phyloP scores from a whole-genome alignment of 345 rosid species.

The Lepidium africanum region DNA sequence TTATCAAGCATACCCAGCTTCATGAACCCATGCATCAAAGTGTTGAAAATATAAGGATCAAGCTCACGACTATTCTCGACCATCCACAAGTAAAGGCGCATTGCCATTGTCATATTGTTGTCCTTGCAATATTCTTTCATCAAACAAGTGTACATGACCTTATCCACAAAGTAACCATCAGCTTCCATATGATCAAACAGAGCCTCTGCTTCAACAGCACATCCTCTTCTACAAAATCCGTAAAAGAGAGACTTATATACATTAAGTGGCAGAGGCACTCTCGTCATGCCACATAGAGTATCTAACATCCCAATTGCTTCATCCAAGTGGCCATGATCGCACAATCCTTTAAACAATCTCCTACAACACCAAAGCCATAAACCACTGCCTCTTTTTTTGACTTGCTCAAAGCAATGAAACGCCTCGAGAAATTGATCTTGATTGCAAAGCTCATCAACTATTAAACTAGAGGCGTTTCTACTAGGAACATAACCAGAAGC shows the following conservation, averaged over 20 bases:
- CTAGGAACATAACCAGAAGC: conserved; percentile 28
- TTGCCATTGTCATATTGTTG: conserved; percentile 54
- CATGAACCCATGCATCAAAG: conserved; percentile 53
- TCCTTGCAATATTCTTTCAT: conserved; percentile 45
- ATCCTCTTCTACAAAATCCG: conserved; percentile 50
- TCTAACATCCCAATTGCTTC: conserved; percentile 47
- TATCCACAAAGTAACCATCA: conserved; percentile 45
- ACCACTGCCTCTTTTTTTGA: conserved; percentile 22
- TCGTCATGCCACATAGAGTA: conserved; percentile 35
- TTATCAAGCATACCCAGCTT: conserved; percentile 45
- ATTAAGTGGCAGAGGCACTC: conserved; percentile 34
- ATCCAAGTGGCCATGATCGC: conserved; percentile 37
- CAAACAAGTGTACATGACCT: conserved; percentile 47
- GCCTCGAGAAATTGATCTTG: conserved; percentile 45
- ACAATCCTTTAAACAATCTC: conserved; percentile 41
- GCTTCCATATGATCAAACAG: conserved; percentile 48
- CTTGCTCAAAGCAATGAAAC: conserved; percentile 31
- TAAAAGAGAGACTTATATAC: conserved; percentile 51
- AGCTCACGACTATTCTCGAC: conserved; percentile 45
- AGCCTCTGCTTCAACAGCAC: conserved; percentile 43
- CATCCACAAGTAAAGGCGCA: conserved; percentile 54
- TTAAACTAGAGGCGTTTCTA: conserved; percentile 29
- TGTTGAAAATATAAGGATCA: conserved; percentile 48
- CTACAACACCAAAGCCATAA: conserved; percentile 40
- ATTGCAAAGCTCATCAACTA: conserved; percentile 35